Evolutionary conservation across 331 rosid species (phyloP), one percentile per base, ranked within the genome.

Genomic region (Telfairia occidentalis): DNA sequence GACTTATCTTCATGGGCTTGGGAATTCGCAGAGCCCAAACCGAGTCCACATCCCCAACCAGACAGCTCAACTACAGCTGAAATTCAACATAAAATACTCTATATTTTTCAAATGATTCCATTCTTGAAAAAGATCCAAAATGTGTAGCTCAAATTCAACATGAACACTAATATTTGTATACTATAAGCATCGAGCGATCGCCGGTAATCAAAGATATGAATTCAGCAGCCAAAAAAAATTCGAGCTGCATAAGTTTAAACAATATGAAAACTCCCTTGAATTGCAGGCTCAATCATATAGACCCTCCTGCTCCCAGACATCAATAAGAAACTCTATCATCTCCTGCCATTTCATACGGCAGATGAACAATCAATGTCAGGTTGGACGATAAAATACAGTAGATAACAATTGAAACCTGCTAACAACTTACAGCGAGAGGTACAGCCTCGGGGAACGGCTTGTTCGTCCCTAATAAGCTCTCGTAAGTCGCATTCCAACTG

Each of bases 281-380:
- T 43, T 43, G 35, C 55, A 69, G 34, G 74, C 53, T 69, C 54
- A 69, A 38, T 80, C 84, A 88, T 97, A 69, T 3, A 43, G 38
- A 45, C 74, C 74, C 24, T 69, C 74, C 55, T 42, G 74, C 74
- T 69, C 74, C 97, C 97, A 93, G 19, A 87, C 69, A 80, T 91
- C 92, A 75, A 84, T 91, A 73, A 93, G 96, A 84, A 90, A 93
- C 12, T 90, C 97, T 32, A 90, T 45, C 97, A 93, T 93, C 81
- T 93, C 98, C 98, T 93, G 94, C 9, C 63, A 82, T 69, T 57
- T 76, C 35, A 50, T 35, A 30, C 11, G 11, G 49, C 50, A 65
- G 23, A 30, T 18, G 23, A 78, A 54, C 59, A 57, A 66, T 66
- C 57, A 76, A 42, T 38, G 10, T 43, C 13, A 5, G 23, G 1